Base-by-base conservation (phyloP, 2,329 filamentous ascomycete genomes). In the Pyrenochaeta sp. region DNA sequence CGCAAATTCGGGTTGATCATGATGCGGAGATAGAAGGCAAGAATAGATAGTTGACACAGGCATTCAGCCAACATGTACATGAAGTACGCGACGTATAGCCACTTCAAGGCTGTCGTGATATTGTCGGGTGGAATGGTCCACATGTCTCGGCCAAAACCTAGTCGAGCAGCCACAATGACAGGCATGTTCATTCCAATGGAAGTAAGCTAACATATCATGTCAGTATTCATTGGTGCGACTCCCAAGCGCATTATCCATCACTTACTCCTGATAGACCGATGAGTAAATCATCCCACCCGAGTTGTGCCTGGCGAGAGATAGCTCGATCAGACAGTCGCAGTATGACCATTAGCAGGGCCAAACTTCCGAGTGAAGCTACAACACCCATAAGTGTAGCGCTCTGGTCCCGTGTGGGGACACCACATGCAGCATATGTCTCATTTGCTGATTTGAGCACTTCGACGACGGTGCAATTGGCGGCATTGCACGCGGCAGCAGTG, bases 1-100 rank as follows among this genome's bases (percentile, higher is more conserved):
- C 59, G 56, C 17, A 41, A 18, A 7, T 51, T 55, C 7, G 23
- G 47, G 4, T 64, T 37, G 9, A 55, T 32, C 54, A 68, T 62
- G 39, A 68, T 59, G 29, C 63, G 63, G 13, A 68, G 50, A 49
- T 66, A 67, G 39, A 68, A 68, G 6, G 61, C 58, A 15, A 65
- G 54, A 34, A 68, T 60, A 9, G 65, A 65, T 28, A 64, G 50
- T 44, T 68, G 63, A 32, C 59, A 62, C 7, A 67, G 41, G 31
- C 44, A 46, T 40, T 61, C 59, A 20, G 61, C 45, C 19, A 55
- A 18, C 52, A 60, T 55, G 55, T 68, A 68, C 48, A 65, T 53
- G 38, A 61, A 59, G 48, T 69, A 63, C 21, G 63, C 58, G 10
- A 65, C 52, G 21, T 61, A 67, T 3, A 67, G 44, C 54, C 51